Evolutionary conservation across 2,329 filamentous ascomycete genomes (phyloP).

Genomic region (Ophiosphaerella herpotricha): DNA sequence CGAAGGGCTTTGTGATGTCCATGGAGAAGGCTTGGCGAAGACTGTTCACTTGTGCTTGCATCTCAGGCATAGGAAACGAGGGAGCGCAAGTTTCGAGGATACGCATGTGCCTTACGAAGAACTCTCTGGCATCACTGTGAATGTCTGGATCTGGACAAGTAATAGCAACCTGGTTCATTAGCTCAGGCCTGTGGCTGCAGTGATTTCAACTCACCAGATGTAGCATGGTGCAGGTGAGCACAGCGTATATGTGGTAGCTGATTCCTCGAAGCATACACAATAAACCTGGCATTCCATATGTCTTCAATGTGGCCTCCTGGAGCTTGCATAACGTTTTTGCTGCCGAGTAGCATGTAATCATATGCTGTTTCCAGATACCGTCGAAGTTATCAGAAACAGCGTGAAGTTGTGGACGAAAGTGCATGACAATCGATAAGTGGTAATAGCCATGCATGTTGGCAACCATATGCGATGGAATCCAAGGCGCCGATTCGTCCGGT

Average conservation of each 20-base stretch:
- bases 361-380: slow-evolving; percentile 83
- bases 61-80: slow-evolving; percentile 85
- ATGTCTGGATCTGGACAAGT: slow-evolving; percentile 91
- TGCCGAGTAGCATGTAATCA: slow-evolving; percentile 82
- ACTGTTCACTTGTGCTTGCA: slow-evolving; percentile 86
- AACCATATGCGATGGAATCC: slow-evolving; percentile 83
- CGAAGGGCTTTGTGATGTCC: slow-evolving; percentile 81
- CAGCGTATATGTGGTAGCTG: slow-evolving; percentile 92
- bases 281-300: slow-evolving; percentile 78
- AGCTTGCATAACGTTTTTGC: slow-evolving; percentile 84
- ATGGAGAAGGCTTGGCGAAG: slow-evolving; percentile 90
- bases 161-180: slow-evolving; percentile 73
- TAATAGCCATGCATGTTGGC: slow-evolving; percentile 91
- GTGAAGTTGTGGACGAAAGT: slow-evolving; percentile 82
- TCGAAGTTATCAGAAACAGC: slow-evolving; percentile 76
- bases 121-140: slow-evolving; percentile 81
- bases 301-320: slow-evolving; percentile 79
- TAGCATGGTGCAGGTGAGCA: slow-evolving; percentile 89
- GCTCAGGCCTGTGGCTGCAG: no score
- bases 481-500: slow-evolving; percentile 76
- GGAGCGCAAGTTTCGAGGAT: slow-evolving; percentile 84
- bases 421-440: slow-evolving; percentile 81
- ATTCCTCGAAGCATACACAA: slow-evolving; percentile 93
- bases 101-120: slow-evolving; percentile 92
- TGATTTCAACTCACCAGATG: slow-evolving; percentile 74